These are phyloP conservation scores for Phytophthora quininea DNA, from an alignment of 352 stramenopile genomes.

Conservation along the genomic window DNA sequence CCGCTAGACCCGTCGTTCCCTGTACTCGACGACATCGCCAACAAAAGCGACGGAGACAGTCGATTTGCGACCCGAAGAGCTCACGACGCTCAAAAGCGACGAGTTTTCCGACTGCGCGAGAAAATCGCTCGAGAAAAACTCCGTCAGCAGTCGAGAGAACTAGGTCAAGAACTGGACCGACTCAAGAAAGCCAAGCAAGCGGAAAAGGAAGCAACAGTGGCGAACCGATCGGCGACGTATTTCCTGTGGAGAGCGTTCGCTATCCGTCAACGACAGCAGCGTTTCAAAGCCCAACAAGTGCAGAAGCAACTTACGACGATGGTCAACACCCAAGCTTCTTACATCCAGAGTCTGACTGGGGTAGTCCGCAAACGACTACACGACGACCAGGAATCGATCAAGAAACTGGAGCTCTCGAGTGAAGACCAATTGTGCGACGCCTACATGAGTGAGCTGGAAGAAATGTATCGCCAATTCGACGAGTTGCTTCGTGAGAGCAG, in stretches of 20 bases:
- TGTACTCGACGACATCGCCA: no score
- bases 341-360: neutral
- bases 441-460: constrained; percentile 10
- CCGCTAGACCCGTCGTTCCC: no score
- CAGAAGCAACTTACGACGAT: neutral
- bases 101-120: no score
- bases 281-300: neutral
- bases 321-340: neutral
- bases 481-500: constrained; percentile 7
- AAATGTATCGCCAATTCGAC: constrained; percentile 2
- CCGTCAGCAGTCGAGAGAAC: neutral
- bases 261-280: neutral
- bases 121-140: neutral
- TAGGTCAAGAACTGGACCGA: no score
- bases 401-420: no score
- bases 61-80: no score
- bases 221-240: neutral
- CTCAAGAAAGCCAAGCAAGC: neutral
- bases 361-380: neutral
- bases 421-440: neutral
- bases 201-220: neutral
- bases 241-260: neutral
- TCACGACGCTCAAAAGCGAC: no score
- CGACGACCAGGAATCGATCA: neutral
- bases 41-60: no score